phyloP scores from a whole-genome alignment of 352 stramenopile species.

The Globisporangium spinosum region DNA sequence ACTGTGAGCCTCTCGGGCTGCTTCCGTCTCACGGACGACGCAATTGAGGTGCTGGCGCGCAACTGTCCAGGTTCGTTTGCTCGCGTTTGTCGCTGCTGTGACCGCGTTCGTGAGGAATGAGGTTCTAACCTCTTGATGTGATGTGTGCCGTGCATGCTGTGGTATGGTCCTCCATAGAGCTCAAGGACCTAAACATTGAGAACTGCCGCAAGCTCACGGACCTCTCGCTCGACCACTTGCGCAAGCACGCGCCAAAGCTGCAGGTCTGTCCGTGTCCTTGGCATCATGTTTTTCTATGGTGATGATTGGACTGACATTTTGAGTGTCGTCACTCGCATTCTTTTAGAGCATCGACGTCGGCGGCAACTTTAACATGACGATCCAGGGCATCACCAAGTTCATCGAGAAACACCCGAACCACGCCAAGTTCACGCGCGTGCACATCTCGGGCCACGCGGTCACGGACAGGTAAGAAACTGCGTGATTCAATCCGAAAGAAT shows the following conservation, averaged over 20 bases:
- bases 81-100: background rate
- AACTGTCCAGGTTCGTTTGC: conserved; percentile 61
- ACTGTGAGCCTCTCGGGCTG: conserved; percentile 85
- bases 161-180: conserved; percentile 33
- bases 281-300: background rate
- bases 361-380: conserved; percentile 90
- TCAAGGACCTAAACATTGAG: conserved; percentile 87
- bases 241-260: conserved; percentile 75
- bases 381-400: conserved; percentile 80
- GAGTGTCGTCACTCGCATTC: background rate
- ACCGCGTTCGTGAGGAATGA: background rate
- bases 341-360: conserved; percentile 80
- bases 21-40: conserved; percentile 86
- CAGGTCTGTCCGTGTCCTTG: conserved; percentile 36
- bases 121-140: background rate
- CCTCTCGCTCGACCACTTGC: conserved; percentile 65
- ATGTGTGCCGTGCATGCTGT: background rate
- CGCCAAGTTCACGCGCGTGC: conserved; percentile 84
- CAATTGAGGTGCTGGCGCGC: conserved; percentile 73
- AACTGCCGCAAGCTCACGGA: conserved; percentile 90
- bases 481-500: background rate
- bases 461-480: conserved; percentile 64
- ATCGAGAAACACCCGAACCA: conserved; percentile 89
- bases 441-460: conserved; percentile 78
- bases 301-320: background rate